Base-by-base conservation (phyloP, 257 asterid species). In the Solanum pinnatisectum region DNA sequence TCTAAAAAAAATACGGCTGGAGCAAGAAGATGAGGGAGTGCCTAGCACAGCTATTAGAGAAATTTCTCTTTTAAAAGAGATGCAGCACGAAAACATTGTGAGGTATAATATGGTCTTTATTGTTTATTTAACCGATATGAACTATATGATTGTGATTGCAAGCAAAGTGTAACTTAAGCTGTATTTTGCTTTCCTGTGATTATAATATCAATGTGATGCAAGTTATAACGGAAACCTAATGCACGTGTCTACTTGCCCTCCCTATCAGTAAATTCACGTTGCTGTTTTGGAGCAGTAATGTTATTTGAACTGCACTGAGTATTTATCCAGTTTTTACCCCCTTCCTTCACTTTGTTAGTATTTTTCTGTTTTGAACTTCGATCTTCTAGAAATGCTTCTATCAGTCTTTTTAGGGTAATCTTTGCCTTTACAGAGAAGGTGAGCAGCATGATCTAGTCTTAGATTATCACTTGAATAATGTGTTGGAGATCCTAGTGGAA, bases 1-100 rank as follows among this genome's bases (percentile, higher is more conserved):
- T 79, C 90, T 96, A 92, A 96, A 96, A 94, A 97, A 96, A 92
- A 95, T 95, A 87, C 94, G 98, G 23, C 93, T 96, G 88, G 98
- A 96, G 94, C 98, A 96, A 92, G 99, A 96, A 88, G 99, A 96
- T 88, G 99, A 96, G 89, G 99, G 99, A 73, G 99, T 96, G 40
- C 99, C 99, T 10, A 96, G 98, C 91, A 95, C 98, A 11, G 98
- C 99, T 87, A 96, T 96, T 73, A 93, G 98, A 91, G 99, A 95
- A 92, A 96, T 96, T 72, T 96, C 98, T 20, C 95, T 96, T 37
- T 89, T 96, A 92, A 95, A 96, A 88, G 99, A 96, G 94, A 96
- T 96, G 99, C 98, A 96, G 88, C 99, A 96, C 84, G 96, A 92
- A 63, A 96, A 95, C 88, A 96, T 96, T 37, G 99, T 96, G 36